Base-by-base conservation (phyloP, 2,329 filamentous ascomycete species). In the Blastomyces emzantsi region DNA sequence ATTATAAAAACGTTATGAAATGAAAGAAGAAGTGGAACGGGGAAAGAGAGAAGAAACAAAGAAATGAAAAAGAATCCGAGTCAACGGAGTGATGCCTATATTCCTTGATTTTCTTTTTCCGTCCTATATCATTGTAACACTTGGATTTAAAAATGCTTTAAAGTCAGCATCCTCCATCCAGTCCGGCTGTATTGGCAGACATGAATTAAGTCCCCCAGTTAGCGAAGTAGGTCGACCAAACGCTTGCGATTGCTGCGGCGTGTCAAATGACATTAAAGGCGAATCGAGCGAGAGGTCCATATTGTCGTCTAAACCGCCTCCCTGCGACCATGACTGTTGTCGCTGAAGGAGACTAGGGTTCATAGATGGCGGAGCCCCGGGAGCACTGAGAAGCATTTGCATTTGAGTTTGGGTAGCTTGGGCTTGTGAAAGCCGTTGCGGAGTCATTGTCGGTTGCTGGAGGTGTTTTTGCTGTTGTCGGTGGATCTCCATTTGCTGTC, bases 111-210 rank as follows among this genome's bases (percentile, higher is more conserved):
- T 58, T 13, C 28, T 17, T 36, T n/a, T 58, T 45, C 55, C 33
- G 8, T 2, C 55, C 22, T 47, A 59, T 59, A 43, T 59, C 56
- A 59, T 59, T 41, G 36, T n/a, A 30, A n/a, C 56, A 43, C 7
- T 45, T 39, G 56, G 41, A 59, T 59, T 59, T 9, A 59, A 30
- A 47, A 59, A 59, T 25, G n/a, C 56, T 41, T 59, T 47, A 13
- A 43, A 59, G 56, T 59, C 41, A 5, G 41, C 36, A 30, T 59
- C 56, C 56, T 59, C 56, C 22, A 13, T 30, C 56, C 56, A 59
- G 33, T 59, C 56, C 3, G 41, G 56, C 22, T 47, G 56, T 36
- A 59, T 59, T 1, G 56, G 56, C 11, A 59, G 30, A 59, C 56
- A 59, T 28, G 56, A 59, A 59, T 59, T 59, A 28, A 59, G 56